These are phyloP conservation scores for Candida orba DNA, from an alignment of 805 yeast genomes.

Conservation along the genomic window DNA sequence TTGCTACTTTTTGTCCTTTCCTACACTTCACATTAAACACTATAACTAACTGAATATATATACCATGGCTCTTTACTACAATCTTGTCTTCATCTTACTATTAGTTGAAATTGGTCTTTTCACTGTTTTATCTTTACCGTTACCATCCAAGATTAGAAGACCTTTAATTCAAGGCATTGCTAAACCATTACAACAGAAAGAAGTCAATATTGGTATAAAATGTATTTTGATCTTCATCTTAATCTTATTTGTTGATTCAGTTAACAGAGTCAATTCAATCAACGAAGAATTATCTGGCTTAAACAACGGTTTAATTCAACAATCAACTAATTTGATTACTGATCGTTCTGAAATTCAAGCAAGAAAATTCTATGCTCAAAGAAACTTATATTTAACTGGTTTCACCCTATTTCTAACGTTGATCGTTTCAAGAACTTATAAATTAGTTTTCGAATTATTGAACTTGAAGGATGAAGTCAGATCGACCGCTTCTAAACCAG, in stretches of 20 bases:
- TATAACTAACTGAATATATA: neutral
- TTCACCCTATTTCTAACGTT: constrained; percentile 86
- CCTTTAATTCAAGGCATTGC: constrained; percentile 56
- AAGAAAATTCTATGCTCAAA: constrained; percentile 88
- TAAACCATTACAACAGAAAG: constrained; percentile 62
- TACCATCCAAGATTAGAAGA: constrained; percentile 69
- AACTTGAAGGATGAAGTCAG: constrained; percentile 54
- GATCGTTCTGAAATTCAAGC: constrained; percentile 84
- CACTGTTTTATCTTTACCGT: constrained; percentile 74
- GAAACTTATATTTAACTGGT: constrained; percentile 94
- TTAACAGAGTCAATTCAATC: constrained; percentile 72
- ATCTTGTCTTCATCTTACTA: constrained; percentile 58
- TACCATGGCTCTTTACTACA: constrained; percentile 26
- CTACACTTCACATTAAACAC: neutral
- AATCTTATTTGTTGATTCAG: constrained; percentile 79
- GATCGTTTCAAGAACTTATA: constrained; percentile 77
- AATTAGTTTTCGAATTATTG: constrained; percentile 67
- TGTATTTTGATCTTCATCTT: constrained; percentile 79
- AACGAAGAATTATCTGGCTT: constrained; percentile 48
- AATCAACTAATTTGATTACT: constrained; percentile 11
- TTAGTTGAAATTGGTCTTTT: constrained; percentile 74
- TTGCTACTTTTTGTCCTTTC: no score
- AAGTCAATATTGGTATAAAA: constrained; percentile 69
- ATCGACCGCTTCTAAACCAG: constrained; percentile 26
- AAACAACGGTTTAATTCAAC: constrained; percentile 8